Base-by-base conservation (phyloP, 2,329 filamentous ascomycete genomes). In the Geoglossum cookeanum region DNA sequence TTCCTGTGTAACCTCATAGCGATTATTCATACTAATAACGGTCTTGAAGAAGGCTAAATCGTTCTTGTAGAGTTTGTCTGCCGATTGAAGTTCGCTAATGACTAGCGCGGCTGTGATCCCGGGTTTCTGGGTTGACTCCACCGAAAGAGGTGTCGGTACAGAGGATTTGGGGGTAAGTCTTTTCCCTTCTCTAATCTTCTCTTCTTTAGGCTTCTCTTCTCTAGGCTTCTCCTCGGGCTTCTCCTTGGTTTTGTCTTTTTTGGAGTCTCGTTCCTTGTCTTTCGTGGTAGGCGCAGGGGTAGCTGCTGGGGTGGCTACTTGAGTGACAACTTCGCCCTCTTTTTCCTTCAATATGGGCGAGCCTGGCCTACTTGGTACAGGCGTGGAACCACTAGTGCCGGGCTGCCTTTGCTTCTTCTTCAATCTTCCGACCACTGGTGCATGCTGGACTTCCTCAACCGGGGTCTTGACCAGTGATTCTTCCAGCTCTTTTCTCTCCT, bases 371-470 rank as follows among this genome's bases (percentile, higher is more conserved):
- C 60, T 58, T 2, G 62, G 61, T 7, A 65, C 60, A 5, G 69
- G 66, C 27, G 55, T 63, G 6, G 60, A 45, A 53, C 63, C 65
- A n/a, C 55, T 51, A 63, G 65, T 63, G 69, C 64, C 59, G 3
- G 72, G 65, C 60, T 74, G 75, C 66, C 74, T 75, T 29, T 68
- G 68, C 63, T 79, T 83, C 63, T 84, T 92, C 74, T 88, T 91
- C 74, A 89, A 89, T 56, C 87, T 79, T 37, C 85, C 85, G 54
- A 88, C 68, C 45, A 94, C 84, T 0, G 87, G 87, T 6, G 81
- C 87, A 62, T 78, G 73, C 8, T 74, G 72, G n/a, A 70, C 67
- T 61, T 80, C 78, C 60, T 80, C 76, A 7, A 68, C 64, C 3
- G 65, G 58, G 3, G 64, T 35, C 7, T 65, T 65, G 15, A 58